Base-by-base conservation (phyloP, 352 stramenopile genomes). In the Blastocystis sp. region DNA sequence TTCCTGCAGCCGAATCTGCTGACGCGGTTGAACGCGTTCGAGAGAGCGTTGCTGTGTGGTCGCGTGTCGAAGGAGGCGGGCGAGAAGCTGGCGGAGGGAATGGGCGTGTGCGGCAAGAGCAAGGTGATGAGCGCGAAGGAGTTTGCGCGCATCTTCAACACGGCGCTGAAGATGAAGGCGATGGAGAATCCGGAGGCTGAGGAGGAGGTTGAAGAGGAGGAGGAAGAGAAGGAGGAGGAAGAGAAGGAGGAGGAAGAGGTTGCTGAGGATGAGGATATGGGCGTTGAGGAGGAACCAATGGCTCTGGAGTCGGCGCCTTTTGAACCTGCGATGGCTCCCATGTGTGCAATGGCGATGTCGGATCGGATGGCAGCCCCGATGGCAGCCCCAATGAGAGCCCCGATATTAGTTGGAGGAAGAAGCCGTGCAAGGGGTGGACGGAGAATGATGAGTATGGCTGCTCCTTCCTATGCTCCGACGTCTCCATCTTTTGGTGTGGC, bases 1-100 rank as follows among this genome's bases (percentile, higher is more conserved):
- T 91, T 90, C 84, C 53, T 87, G 1, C 44, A 53, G 14, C 87
- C 88, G 18, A 77, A 75, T n/a, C 53, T 61, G 53, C 90, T 91
- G 29, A 64, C 88, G 4, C 72, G 48, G 0, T 65, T 91, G 24
- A 88, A 88, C 53, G 86, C 78, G 27, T 75, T 91, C 21, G 89
- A 92, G 51, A 89, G 88, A 11, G 72, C 90, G 11, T 63, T 92
- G 8, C 44, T 91, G 40, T 57, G 38, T 40, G 57, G 67, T 61
- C 32, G 67, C 4, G 32, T 78, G 24, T 14, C 21, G 4, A 38
- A 38, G 44, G 67, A 78, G n/a, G 63, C 34, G 32, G 89, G 88
- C 0, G 88, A 88, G 65, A 76, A 40, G 59, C 46, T 90, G n/a
- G 6, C 67, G 16, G 46, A 54, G 18, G 67, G 86, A 24, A 59